Evolutionary conservation across 176 grass and related monocot genomes (phyloP).

Genomic region (Olyra latifolia): DNA sequence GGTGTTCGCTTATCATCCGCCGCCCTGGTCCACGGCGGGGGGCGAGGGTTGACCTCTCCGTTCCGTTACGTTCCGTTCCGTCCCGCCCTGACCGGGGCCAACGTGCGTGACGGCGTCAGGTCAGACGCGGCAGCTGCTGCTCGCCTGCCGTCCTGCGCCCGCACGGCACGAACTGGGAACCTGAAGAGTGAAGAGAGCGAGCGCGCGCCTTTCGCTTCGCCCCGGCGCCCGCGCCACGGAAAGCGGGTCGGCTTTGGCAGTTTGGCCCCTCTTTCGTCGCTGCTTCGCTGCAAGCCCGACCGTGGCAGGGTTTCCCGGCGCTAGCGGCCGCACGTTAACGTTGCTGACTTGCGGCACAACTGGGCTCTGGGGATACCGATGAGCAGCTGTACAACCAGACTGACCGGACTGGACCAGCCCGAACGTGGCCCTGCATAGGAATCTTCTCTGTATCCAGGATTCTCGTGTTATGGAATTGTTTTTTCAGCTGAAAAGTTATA

Average conservation of each 20-base stretch:
- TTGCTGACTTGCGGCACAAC: neutral
- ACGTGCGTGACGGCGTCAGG: slow-evolving; percentile 16
- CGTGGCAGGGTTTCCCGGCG: neutral
- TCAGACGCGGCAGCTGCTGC: neutral
- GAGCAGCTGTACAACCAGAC: neutral
- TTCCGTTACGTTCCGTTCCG: neutral
- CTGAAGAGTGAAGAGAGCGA: too few species aligned
- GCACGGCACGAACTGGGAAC: too few species aligned
- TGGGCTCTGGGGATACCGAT: neutral
- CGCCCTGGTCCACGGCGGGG: slow-evolving; percentile 3
- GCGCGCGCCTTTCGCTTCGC: neutral
- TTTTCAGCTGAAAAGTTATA: too few species aligned
- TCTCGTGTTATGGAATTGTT: too few species aligned
- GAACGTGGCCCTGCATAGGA: too few species aligned
- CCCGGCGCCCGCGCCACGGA: neutral
- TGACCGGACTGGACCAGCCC: neutral
- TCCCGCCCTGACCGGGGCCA: neutral
- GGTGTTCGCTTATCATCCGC: slow-evolving; percentile 41
- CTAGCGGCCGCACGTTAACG: neutral
- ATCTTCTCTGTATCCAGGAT: too few species aligned
- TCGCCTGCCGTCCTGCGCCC: neutral
- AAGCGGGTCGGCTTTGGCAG: slow-evolving; percentile 21
- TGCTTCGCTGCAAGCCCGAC: neutral
- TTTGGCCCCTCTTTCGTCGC: neutral
- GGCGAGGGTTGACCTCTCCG: slow-evolving; percentile 34